Evolutionary conservation across 257 asterid genomes (phyloP), one percentile per base, ranked within the genome.

Genomic region (Forsythia viridissima): DNA sequence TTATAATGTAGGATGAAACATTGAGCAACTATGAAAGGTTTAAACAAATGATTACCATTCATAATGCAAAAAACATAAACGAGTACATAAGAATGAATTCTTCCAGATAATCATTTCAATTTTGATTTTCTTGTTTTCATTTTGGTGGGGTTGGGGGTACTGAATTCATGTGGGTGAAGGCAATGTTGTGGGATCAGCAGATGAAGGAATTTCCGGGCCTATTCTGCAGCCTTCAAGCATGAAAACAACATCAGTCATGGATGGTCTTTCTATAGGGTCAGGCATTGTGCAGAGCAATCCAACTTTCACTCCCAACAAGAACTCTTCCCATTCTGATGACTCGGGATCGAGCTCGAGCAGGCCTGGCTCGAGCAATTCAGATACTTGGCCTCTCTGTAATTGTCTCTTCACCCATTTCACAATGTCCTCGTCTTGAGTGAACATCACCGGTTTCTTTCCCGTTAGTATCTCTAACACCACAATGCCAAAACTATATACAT

Each of bases 341-440:
- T 92, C 97, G 0, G 97, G 97, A 55, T 92, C 97, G 2, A 92
- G 90, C 82, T 92, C 97, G 0, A 92, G 87, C 85, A 92, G 72
- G 0, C 97, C 97, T 0, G 97, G 97, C 83, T 92, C 97, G 0
- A 92, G 87, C 84, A 92, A 12, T 46, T 92, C 97, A 0, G 90
- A 73, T 3, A 92, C 85, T 76, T 92, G 97, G 37, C 97, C 97
- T 21, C 89, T 81, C 39, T 92, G 97, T 21, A 92, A 76, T 48
- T 92, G 97, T 82, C 92, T 83, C 88, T 92, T 92, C 68, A 92
- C 97, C 97, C 97, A 92, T 46, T 90, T 92, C 74, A 91, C 97
- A 43, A 92, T 90, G 75, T 92, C 97, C 90, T 92, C 97, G 12
- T 92, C 97, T 75, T 91, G 86, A 2, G 90, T 87, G 86, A 92